Conservation (phyloP, 2,329 filamentous ascomycete species). For the Calonectria naviculata region DNA sequence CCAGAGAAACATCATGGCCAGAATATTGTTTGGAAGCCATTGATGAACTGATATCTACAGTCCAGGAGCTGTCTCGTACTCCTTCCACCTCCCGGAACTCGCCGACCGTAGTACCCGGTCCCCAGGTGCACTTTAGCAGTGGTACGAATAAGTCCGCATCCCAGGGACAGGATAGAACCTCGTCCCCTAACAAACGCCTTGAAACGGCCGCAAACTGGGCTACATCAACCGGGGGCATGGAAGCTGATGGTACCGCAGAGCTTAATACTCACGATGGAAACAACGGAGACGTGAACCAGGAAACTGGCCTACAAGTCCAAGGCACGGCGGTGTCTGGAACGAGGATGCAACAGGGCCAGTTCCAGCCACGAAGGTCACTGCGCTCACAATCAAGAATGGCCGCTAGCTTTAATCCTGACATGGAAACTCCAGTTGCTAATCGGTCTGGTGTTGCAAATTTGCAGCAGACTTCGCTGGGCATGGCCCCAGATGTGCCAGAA, state of each 20-base stretch:
- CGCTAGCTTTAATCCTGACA: neutral
- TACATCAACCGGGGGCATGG: neutral
- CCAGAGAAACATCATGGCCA: slow-evolving; percentile 46
- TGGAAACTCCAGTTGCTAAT: neutral
- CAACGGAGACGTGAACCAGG: neutral
- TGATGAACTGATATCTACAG: slow-evolving; percentile 44
- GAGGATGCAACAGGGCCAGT: neutral
- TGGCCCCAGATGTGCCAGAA: neutral
- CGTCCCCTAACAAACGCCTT: slow-evolving; percentile 11
- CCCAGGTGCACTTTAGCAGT: neutral
- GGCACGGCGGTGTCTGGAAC: neutral
- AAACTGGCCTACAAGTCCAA: neutral
- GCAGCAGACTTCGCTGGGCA: neutral
- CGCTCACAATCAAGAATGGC: neutral
- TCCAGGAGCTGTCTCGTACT: slow-evolving; percentile 39
- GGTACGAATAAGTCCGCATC: neutral
- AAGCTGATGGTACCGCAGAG: neutral
- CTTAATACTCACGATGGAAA: neutral
- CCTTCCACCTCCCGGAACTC: slow-evolving; percentile 25
- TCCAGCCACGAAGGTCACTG: neutral
- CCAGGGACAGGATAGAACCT: neutral
- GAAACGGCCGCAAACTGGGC: neutral
- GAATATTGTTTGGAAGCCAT: slow-evolving; percentile 47
- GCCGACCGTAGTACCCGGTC: neutral
- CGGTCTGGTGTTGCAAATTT: neutral